Evolutionary conservation across 805 yeast genomes (phyloP).

Genomic region (Ogataea pignaliae): DNA sequence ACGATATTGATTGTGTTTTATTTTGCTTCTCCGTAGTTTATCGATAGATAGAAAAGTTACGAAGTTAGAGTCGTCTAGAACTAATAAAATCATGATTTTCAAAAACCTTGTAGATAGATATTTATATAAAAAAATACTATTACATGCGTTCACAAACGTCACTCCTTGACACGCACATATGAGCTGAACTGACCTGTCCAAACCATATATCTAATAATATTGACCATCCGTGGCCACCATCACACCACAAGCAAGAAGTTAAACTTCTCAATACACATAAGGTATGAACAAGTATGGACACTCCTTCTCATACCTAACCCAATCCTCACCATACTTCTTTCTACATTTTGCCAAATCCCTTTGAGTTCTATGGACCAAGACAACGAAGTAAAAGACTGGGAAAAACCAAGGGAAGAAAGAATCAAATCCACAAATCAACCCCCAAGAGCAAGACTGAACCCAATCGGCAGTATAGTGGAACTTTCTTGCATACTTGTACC

Average conservation of each 20-base stretch:
- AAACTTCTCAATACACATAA: constrained; percentile 50
- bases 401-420: constrained; percentile 95
- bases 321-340: constrained; percentile 88
- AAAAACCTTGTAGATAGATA: too few species aligned
- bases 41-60: not conserved
- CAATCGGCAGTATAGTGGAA: constrained; percentile 94
- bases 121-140: too few species aligned
- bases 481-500: constrained; percentile 92
- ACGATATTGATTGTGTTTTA: not conserved
- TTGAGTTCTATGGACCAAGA: constrained; percentile 79
- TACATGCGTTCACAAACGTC: too few species aligned
- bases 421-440: constrained; percentile 78
- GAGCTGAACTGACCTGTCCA: too few species aligned
- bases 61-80: too few species aligned
- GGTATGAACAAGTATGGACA: constrained; percentile 95
- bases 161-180: too few species aligned
- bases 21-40: not conserved
- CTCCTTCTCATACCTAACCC: constrained; percentile 78
- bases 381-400: constrained; percentile 85
- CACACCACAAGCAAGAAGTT: too few species aligned
- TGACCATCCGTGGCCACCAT: too few species aligned
- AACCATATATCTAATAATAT: too few species aligned
- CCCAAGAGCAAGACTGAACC: constrained; percentile 87
- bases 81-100: too few species aligned
- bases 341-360: constrained; percentile 86